Evolutionary conservation across 2,329 filamentous ascomycete genomes (phyloP).

Genomic region (Sporothrix sp.): DNA sequence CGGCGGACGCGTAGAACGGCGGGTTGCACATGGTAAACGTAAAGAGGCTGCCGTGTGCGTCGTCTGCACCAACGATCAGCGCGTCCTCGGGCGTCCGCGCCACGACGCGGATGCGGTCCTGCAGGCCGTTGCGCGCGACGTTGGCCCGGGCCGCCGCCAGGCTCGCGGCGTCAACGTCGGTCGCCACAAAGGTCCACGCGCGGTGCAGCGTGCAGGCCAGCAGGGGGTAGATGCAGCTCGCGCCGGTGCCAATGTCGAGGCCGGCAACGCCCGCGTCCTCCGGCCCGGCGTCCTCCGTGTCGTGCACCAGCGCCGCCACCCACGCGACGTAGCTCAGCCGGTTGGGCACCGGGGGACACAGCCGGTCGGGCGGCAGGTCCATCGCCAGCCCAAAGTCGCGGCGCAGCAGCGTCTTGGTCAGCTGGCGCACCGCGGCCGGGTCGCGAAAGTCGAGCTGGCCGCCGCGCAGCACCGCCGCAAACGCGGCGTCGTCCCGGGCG

Average conservation of each 20-base stretch:
- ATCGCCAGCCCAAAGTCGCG: constrained; percentile 65
- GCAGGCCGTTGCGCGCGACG: too few relatives aligned
- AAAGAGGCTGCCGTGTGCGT: constrained; percentile 33
- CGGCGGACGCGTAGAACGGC: constrained; percentile 74
- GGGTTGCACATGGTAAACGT: constrained; percentile 93
- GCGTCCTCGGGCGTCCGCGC: constrained; percentile 37
- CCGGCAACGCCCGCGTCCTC: too few relatives aligned
- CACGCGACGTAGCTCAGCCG: constrained; percentile 86
- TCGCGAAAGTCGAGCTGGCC: constrained; percentile 70
- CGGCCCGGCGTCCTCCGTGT: constrained; percentile 43
- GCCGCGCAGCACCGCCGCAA: constrained; percentile 31
- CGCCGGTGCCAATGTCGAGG: constrained; percentile 81
- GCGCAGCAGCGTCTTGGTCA: constrained; percentile 70
- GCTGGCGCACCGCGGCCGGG: constrained; percentile 63
- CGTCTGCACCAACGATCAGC: constrained; percentile 57
- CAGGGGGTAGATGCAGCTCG: constrained; percentile 84
- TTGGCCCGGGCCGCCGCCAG: constrained; percentile 58
- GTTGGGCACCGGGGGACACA: constrained; percentile 75
- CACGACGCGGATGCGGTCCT: constrained; percentile 54
- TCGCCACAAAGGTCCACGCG: constrained; percentile 62
- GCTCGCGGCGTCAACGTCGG: constrained; percentile 68
- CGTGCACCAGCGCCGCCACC: constrained; percentile 74
- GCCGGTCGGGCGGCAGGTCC: constrained; percentile 62
- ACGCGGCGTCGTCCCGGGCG: constrained; percentile 31
- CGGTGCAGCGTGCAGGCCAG: constrained; percentile 61